These are phyloP conservation scores for Ogataea trehalophila DNA, from an alignment of 805 yeast species.

Conservation along the genomic window DNA sequence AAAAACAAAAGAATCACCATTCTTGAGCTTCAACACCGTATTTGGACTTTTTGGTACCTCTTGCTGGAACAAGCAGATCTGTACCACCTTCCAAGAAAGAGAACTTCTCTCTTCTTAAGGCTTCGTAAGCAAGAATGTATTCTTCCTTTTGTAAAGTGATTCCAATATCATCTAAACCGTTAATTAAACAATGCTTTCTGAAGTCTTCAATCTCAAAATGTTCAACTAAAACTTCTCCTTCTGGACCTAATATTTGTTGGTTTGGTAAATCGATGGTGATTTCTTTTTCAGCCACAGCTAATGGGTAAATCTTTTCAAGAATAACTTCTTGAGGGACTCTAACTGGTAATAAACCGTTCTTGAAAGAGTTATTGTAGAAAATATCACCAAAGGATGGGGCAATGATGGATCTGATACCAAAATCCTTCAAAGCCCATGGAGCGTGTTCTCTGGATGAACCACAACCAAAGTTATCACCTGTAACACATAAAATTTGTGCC, in stretches of 20 bases:
- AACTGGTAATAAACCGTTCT: slow-evolving; percentile 92
- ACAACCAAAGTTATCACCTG: slow-evolving; percentile 98
- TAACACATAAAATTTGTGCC: slow-evolving; percentile 80
- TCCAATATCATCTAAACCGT: slow-evolving; percentile 97
- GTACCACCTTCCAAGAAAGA: slow-evolving; percentile 94
- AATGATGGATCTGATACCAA: slow-evolving; percentile 91
- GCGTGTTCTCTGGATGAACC: slow-evolving; percentile 99
- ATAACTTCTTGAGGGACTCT: slow-evolving; percentile 81
- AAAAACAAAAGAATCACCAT: slow-evolving; percentile 42
- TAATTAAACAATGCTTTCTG: slow-evolving; percentile 90
- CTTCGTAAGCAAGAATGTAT: slow-evolving; percentile 70
- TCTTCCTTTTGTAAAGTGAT: slow-evolving; percentile 88
- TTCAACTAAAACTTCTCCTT: slow-evolving; percentile 71
- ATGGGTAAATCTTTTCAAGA: slow-evolving; percentile 64
- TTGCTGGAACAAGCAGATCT: slow-evolving; percentile 54
- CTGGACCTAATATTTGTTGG: slow-evolving; percentile 67
- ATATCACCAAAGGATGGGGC: slow-evolving; percentile 99
- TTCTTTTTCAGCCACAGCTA: slow-evolving; percentile 68
- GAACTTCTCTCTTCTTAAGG: slow-evolving; percentile 67
- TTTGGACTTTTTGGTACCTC: slow-evolving; percentile 62
- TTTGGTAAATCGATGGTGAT: slow-evolving; percentile 81
- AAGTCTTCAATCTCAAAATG: slow-evolving; percentile 85
- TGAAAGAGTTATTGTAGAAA: slow-evolving; percentile 94
- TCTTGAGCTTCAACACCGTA: slow-evolving; percentile 69
- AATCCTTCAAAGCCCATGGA: slow-evolving; percentile 98